Evolutionary conservation across 78 protist species (phyloP).

Genomic region (Isochrysis galbana): DNA sequence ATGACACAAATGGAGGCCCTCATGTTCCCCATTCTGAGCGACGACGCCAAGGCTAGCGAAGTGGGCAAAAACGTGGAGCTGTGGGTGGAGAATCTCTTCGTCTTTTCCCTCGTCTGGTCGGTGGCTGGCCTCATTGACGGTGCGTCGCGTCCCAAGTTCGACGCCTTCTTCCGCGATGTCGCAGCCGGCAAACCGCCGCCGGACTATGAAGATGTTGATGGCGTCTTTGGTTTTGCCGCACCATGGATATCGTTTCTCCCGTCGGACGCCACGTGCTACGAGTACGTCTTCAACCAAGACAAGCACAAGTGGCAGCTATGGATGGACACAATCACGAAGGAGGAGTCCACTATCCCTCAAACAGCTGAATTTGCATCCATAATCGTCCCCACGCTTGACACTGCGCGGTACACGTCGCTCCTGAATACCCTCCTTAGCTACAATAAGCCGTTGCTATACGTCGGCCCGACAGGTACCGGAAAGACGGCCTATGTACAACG

Average conservation of each 20-base stretch:
- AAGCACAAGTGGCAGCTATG: constrained; percentile 62
- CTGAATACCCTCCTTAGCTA: constrained; percentile 30
- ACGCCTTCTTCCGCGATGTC: constrained; percentile 27
- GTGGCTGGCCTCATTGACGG: constrained; percentile 52
- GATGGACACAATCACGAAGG: constrained; percentile 56
- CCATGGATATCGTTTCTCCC: constrained; percentile 41
- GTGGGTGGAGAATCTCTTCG: constrained; percentile 47
- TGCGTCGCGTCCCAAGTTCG: constrained; percentile 43
- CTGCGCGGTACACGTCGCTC: constrained; percentile 58
- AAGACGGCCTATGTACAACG: constrained; percentile 61
- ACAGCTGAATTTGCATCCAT: constrained; percentile 45
- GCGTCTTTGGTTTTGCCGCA: neutral
- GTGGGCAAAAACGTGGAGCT: neutral
- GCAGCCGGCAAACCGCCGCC: neutral
- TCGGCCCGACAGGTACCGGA: constrained; percentile 83
- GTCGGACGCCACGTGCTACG: constrained; percentile 50
- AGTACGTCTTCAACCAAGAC: constrained; percentile 40
- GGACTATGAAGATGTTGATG: neutral
- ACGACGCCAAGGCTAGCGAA: neutral
- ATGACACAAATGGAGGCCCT: constrained; percentile 41
- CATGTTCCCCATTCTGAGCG: neutral
- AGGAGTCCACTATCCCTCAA: constrained; percentile 16
- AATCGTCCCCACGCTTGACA: constrained; percentile 76
- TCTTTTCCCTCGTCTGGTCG: constrained; percentile 65
- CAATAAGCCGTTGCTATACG: constrained; percentile 38